Evolutionary conservation across 345 rosid species (phyloP).

Genomic region (Sonneratia alba): DNA sequence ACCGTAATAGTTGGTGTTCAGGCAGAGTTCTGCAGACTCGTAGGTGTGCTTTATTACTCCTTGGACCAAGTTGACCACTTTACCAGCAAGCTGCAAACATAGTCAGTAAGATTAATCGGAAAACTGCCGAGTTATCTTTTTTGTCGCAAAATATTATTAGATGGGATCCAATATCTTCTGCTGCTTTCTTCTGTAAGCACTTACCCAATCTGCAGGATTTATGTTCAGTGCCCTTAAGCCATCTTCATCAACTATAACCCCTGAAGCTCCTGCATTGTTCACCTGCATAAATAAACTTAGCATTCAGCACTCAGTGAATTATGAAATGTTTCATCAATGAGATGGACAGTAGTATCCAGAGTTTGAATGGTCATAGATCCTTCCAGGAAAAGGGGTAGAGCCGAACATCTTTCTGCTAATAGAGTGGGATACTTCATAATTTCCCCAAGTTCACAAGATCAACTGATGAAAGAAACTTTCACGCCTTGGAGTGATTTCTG

Average conservation of each 20-base stretch:
- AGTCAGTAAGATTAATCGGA: not conserved
- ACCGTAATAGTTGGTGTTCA: slow-evolving; percentile 41
- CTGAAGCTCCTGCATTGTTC: slow-evolving; percentile 38
- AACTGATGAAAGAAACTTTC: not conserved
- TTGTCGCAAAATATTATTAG: not conserved
- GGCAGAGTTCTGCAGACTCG: slow-evolving; percentile 34
- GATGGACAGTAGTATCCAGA: too few species aligned
- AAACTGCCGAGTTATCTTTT: not conserved
- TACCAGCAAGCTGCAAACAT: slow-evolving; percentile 30
- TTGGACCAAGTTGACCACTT: slow-evolving; percentile 19
- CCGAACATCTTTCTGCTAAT: too few species aligned
- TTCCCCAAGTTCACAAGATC: not conserved
- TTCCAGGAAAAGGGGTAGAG: too few species aligned
- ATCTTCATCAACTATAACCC: slow-evolving; percentile 28
- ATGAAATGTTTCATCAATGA: too few species aligned
- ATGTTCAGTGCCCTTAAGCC: slow-evolving; percentile 31
- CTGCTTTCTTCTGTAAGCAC: too few species aligned
- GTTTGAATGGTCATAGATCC: too few species aligned
- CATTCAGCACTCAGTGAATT: too few species aligned
- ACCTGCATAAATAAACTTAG: slow-evolving; percentile 17
- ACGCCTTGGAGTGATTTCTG: not conserved
- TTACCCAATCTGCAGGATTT: slow-evolving; percentile 35
- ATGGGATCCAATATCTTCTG: not conserved
- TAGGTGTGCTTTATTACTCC: slow-evolving; percentile 26
- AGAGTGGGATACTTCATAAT: too few species aligned